Conservation (phyloP, 805 yeast species). For the Monosporozyma unispora region DNA sequence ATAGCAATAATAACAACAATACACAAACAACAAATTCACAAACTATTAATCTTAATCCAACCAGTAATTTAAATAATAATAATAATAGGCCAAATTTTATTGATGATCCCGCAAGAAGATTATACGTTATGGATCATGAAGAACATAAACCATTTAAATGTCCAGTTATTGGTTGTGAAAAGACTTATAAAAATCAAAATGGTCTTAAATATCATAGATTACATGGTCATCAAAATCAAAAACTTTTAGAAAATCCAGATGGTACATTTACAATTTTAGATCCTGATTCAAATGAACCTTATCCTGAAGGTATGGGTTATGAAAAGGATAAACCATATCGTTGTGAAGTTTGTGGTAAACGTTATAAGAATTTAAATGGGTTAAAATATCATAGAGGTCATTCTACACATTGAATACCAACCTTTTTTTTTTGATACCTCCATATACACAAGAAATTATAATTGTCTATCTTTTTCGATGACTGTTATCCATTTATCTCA, state of each 20-base stretch:
- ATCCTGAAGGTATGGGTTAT: slow-evolving; percentile 86
- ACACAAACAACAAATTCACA: not conserved
- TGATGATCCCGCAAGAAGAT: slow-evolving; percentile 92
- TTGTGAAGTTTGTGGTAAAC: slow-evolving; percentile 96
- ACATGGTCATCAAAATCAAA: slow-evolving; percentile 97
- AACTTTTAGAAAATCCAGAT: slow-evolving; percentile 79
- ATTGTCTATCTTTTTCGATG: not conserved
- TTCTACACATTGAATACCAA: no score
- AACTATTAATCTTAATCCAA: not conserved
- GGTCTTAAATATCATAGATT: slow-evolving; percentile 91
- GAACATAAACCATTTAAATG: slow-evolving; percentile 94
- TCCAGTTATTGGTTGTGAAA: slow-evolving; percentile 97
- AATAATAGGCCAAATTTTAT: slow-evolving; percentile 52
- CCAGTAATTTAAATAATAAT: not conserved
- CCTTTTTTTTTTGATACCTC: no score
- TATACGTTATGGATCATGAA: slow-evolving; percentile 84
- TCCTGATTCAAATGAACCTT: slow-evolving; percentile 82
- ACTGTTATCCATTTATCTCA: not conserved
- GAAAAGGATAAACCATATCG: slow-evolving; percentile 97
- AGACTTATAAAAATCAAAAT: slow-evolving; percentile 94
- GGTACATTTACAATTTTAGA: slow-evolving; percentile 89
- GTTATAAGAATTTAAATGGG: slow-evolving; percentile 93
- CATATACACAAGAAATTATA: no score
- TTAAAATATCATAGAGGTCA: slow-evolving; percentile 96
- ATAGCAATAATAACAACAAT: not conserved